phyloP scores from a whole-genome alignment of 106 monocot genomes.

The Dioscorea alata region DNA sequence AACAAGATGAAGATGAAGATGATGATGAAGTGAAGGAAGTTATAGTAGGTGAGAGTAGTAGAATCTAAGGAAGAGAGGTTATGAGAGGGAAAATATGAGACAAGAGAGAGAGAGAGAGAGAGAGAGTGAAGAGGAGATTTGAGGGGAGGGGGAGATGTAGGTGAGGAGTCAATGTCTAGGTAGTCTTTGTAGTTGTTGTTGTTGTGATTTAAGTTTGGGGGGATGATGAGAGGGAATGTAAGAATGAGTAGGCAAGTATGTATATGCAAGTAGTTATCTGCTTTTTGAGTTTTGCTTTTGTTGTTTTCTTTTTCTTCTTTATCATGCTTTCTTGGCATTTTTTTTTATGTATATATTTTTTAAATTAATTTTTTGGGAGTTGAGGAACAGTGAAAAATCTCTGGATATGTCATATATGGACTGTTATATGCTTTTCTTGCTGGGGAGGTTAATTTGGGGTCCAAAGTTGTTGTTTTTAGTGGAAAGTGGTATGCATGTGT shows the following conservation, averaged over 20 bases:
- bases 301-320: constrained; percentile 2
- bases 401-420: background rate
- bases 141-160: constrained; percentile 6
- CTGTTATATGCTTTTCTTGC: constrained; percentile 60
- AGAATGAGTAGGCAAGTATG: background rate
- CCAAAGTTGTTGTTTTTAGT: constrained; percentile 31
- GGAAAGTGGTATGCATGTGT: background rate
- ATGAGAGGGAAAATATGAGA: background rate
- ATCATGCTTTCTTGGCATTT: too few relatives aligned
- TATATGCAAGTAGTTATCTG: constrained; percentile 4
- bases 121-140: background rate
- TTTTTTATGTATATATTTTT: too few relatives aligned
- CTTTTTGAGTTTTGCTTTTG: background rate
- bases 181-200: background rate
- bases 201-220: background rate
- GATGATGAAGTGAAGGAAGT: background rate
- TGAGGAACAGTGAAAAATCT: background rate
- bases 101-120: constrained; percentile 3
- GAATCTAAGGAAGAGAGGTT: background rate
- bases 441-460: constrained; percentile 40
- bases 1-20: background rate
- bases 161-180: background rate
- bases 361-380: too few relatives aligned
- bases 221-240: background rate
- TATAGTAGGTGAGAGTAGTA: background rate